Percentiles rank a stretch among this genome's conserved stretches.
Evolutionary conservation across 371 early-diverging fungal species (phyloP).

Genomic region (Phascolomyces articulosus): DNA sequence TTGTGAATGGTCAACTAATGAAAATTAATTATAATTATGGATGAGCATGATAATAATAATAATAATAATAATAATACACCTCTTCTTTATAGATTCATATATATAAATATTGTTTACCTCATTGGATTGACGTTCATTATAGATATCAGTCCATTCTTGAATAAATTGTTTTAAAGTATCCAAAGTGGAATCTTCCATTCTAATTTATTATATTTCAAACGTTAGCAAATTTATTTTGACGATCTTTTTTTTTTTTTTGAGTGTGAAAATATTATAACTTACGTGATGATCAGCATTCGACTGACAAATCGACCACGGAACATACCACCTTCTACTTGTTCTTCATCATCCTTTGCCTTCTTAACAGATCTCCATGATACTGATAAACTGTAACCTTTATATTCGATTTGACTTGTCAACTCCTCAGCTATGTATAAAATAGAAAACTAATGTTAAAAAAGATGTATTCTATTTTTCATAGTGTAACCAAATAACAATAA

Average conservation of each 20-base stretch:
- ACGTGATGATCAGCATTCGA: constrained; percentile 20
- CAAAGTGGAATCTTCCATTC: constrained; percentile 26
- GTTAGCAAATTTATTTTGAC: too few relatives aligned
- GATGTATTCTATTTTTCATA: too few relatives aligned
- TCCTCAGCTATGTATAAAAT: constrained; percentile 11
- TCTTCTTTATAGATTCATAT: too few relatives aligned
- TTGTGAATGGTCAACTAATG: constrained; percentile 24
- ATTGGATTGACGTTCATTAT: constrained; percentile 17
- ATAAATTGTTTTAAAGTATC: constrained; percentile 26
- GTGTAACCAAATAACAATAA: too few relatives aligned
- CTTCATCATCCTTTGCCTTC: constrained; percentile 11
- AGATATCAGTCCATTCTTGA: constrained; percentile 38
- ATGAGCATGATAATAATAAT: too few relatives aligned
- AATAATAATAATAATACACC: too few relatives aligned
- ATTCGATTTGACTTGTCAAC: constrained; percentile 21
- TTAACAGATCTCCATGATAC: constrained; percentile 9
- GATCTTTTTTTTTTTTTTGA: too few relatives aligned
- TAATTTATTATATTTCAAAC: constrained; percentile 2
- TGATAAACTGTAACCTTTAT: constrained; percentile 26
- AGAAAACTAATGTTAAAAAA: background rate
- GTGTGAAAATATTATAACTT: constrained; percentile 1
- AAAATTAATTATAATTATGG: too few relatives aligned
- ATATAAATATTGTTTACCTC: background rate
- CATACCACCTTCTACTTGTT: constrained; percentile 5
- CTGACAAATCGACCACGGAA: constrained; percentile 7